Conservation (phyloP, 1,284 basidiomycete species). For the Melampsora americana region DNA sequence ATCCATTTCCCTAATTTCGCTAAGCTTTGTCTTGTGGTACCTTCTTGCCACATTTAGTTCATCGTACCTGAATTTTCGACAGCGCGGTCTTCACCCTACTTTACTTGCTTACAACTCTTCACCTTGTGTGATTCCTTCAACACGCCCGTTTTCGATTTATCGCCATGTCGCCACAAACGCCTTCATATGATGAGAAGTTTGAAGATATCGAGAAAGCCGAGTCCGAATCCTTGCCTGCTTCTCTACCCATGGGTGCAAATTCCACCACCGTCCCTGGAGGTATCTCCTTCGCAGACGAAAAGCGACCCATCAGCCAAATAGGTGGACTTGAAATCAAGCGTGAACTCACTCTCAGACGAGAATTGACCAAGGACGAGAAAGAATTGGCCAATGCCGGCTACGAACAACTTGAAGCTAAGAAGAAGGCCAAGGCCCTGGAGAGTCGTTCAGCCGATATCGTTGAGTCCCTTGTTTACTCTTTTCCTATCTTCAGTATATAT, state of each 20-base stretch:
- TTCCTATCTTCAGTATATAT: not conserved
- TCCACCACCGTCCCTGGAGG: slow-evolving; percentile 13
- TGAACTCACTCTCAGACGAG: slow-evolving; percentile 61
- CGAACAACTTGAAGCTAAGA: slow-evolving; percentile 61
- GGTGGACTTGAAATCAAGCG: slow-evolving; percentile 21
- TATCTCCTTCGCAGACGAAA: slow-evolving; percentile 43
- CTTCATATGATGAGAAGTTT: not conserved
- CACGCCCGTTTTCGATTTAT: not conserved
- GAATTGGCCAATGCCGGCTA: slow-evolving; percentile 68
- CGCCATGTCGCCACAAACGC: not conserved
- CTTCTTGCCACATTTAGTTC: too few relatives aligned
- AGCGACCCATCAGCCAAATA: slow-evolving; percentile 1
- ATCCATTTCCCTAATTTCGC: too few relatives aligned
- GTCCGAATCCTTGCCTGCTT: not conserved
- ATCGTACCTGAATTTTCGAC: too few relatives aligned
- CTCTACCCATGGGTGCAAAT: not conserved
- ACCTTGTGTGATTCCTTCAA: not conserved
- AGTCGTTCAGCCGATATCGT: slow-evolving; percentile 19
- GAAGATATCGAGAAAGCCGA: not conserved
- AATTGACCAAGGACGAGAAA: slow-evolving; percentile 66
- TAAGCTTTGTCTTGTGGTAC: too few relatives aligned
- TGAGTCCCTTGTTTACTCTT: slow-evolving; percentile 4
- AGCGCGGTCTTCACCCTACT: too few relatives aligned
- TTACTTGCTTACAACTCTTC: too few relatives aligned
- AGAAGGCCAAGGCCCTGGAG: slow-evolving; percentile 48